Base-by-base conservation (phyloP, 23 red algal species). In the Gracilaria vermiculophylla region DNA sequence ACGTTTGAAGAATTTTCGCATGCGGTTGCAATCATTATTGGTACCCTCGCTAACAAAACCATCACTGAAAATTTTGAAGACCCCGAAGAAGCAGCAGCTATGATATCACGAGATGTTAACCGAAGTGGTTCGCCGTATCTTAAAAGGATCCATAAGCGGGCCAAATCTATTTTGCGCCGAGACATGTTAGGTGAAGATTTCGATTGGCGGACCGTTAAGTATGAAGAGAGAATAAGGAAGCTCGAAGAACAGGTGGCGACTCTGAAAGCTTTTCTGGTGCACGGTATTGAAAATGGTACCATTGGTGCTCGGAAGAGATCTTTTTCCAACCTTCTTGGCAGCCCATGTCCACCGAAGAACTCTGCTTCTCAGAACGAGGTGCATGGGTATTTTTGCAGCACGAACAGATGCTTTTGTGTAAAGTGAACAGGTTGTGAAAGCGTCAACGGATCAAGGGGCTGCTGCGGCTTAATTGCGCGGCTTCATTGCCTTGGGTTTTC, bases 1-100 rank as follows among this genome's bases (percentile, higher is more conserved):
- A 88, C 84, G 54, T 88, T 88, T 62, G 84, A 88, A 69, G 84
- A 88, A 42, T 77, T 88, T 25, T 62, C 84, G 28, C 69, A 88
- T 21, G 84, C 84, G 31, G 23, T 88, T 40, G 84, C 84, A 61
- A 88, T 88, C 70, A 78, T 88, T 45, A 88, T 88, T 36, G 57
- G 84, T 0, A 58, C 84, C 45, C 58, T 88, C 1, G 40, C 66
- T 12, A 88, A 65, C 69, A 88, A 77, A 53, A 77, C 58, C 10
- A 70, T 88, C 6, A 60, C 84, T 16, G 55, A 64, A 10, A 88
- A 78, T 58, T 70, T 88, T 44, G 84, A 88, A 44, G 72, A 58
- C 36, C 84, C 70, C 10, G 53, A 88, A 58, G 84, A 88, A 23
- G 84, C 84, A 31, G 52, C 70, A 9, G 54, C 62, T 19, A 55